A percentile compares a stretch with the other conserved stretches of the same genome.
Evolutionary conservation across 2,329 filamentous ascomycete species (phyloP).

Genomic region (Iodosphaeria phyllophila): DNA sequence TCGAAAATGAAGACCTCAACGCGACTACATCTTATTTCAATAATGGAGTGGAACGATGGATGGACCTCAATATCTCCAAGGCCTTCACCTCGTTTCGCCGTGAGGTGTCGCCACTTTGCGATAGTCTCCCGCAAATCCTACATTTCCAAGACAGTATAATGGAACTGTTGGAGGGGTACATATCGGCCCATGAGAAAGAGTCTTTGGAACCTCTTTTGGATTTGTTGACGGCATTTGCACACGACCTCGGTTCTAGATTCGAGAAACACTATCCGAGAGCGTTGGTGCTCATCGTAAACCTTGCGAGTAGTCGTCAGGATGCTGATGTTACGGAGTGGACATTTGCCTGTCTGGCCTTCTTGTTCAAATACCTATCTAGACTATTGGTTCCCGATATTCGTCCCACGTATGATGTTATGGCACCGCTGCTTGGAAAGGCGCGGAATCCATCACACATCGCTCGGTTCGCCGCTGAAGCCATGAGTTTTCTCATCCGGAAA

Average conservation of each 20-base stretch:
- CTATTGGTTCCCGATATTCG: conserved; percentile 71
- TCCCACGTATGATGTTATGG: conserved; percentile 68
- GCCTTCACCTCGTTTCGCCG: conserved; percentile 62
- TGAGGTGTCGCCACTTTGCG: conserved; percentile 58
- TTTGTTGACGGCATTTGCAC: conserved; percentile 84
- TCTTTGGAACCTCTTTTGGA: conserved; percentile 74
- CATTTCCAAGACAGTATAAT: conserved; percentile 81
- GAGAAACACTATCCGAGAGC: conserved; percentile 71
- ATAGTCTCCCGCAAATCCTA: conserved; percentile 80
- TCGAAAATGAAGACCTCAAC: conserved; percentile 61
- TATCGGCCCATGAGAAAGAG: conserved; percentile 58
- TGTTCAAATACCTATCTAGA: conserved; percentile 92
- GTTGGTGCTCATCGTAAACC: conserved; percentile 54
- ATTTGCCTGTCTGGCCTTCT: conserved; percentile 80
- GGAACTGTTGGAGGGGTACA: conserved; percentile 54
- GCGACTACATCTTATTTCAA: conserved; percentile 75
- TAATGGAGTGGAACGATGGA: conserved; percentile 70
- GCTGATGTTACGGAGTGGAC: conserved; percentile 95
- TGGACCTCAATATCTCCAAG: conserved; percentile 75
- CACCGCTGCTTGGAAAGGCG: conserved; percentile 66
- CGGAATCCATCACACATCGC: conserved; percentile 74
- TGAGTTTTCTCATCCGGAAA: conserved; percentile 88
- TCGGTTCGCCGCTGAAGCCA: conserved; percentile 81
- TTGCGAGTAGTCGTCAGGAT: conserved; percentile 61
- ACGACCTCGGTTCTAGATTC: conserved; percentile 73